Base-by-base conservation (phyloP, 1,284 basidiomycete genomes). In the Leccinum griseonigrum region DNA sequence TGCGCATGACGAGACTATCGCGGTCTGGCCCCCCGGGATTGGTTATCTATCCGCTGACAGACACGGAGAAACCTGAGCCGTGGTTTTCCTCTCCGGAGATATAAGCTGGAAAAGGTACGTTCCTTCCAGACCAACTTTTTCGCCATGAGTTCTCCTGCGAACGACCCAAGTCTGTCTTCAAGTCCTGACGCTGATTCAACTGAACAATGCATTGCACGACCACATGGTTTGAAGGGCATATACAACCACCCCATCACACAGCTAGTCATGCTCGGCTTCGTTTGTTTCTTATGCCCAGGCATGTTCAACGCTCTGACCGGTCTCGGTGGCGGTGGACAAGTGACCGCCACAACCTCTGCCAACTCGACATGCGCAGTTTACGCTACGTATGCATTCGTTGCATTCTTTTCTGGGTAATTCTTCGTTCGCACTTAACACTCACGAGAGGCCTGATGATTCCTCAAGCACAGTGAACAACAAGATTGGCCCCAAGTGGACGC, bases 401-500 rank as follows among this genome's bases (percentile, higher is more conserved):
- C 75, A 7, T 80, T 80, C 71, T 79, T 81, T 56, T 74, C 80
- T 31, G 79, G 79, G 79, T 80, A 74, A 55, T 46, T 7, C 26
- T 28, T 9, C 6, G 51, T 61, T 28, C 29, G n/a, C 40, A 4
- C 28, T 11, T 34, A 32, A 10, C 13, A 1, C 43, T 46, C 38
- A 14, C 1, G 34, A 22, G 7, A 18, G 26, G 54, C 4, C 31
- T 54, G 26, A 66, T 48, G 4, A 8, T 31, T 53, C n/a, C 2
- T 3, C 31, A 54, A 81, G 80, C 31, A 80, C 82, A 54, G 73
- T 84, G 70, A 78, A 83, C 75, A 80, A 86, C 66, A 76, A 79
- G 60, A 74, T 87, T 38, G 85, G 85, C n/a, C 75, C 81, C 9
- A 74, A 78, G 36, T 66, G 79, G 16, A 85, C 85, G 0, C 79